Base-by-base conservation (phyloP, 108 stramenopile species). In the Schizochytrium sp. region DNA sequence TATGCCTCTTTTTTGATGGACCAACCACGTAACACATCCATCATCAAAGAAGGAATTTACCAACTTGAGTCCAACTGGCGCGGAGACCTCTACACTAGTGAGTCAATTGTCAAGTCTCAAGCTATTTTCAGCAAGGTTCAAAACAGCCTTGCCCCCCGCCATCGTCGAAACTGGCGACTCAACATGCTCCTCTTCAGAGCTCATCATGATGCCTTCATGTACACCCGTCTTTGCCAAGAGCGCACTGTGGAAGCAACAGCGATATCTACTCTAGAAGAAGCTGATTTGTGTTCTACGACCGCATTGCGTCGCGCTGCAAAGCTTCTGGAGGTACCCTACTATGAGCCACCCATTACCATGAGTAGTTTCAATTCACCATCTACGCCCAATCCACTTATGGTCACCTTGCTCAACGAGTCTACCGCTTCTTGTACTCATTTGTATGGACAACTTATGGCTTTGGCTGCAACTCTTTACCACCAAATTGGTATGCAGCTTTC, bases 301-400 rank as follows among this genome's bases (percentile, higher is more conserved):
- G 76, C 8, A 5, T 53, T 83, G 8, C n/a, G 0, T 19, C 5
- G 28, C 28, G 76, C 76, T 8, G 45, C 53, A 28, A 10, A 47
- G 10, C 50, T 17, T 40, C 76, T 83, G 49, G 76, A 47, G 45
- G 76, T 83, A 10, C 76, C 76, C 0, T 83, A 83, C 76, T 55
- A 83, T 53, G 76, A 83, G 53, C 76, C 76, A 53, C 76, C 76
- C 47, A 83, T 83, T 53, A 83, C 76, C 76, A 83, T 83, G 76
- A 55, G 50, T 53, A 40, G 15, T 5, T 83, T 83, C 76, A 83
- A 83, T 53, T 83, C 76, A 10, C 47, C 76, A 38, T 83, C 76
- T 8, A 83, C 76, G 76, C 76, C 76, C 47, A 55, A 83, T 53
- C 76, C 76, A 53, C 76, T 83, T 38, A 83, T 19, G 15, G 53